Evolutionary conservation across 179 eudicot genomes (phyloP).

Genomic region (Camellia oleifera): DNA sequence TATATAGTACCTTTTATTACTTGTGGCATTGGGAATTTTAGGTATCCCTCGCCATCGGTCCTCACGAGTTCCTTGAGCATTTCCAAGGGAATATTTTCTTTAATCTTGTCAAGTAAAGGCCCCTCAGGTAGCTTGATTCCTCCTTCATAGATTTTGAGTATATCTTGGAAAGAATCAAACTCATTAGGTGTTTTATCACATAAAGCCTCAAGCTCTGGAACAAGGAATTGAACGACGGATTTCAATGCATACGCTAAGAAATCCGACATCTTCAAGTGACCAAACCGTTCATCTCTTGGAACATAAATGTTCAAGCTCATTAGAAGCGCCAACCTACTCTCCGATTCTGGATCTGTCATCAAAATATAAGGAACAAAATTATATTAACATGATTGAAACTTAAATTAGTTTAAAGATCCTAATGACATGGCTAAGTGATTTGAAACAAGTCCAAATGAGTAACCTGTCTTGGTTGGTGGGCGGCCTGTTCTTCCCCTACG

Average conservation of each 20-base stretch:
- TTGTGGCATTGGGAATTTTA: constrained; percentile 69
- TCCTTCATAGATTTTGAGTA: constrained; percentile 49
- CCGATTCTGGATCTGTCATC: constrained; percentile 61
- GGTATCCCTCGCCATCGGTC: constrained; percentile 41
- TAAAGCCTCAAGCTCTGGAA: constrained; percentile 46
- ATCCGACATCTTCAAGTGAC: constrained; percentile 66
- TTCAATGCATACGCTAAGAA: constrained; percentile 60
- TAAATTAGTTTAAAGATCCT: no score
- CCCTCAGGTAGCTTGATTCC: constrained; percentile 40
- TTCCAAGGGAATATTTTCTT: constrained; percentile 42
- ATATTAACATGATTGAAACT: no score
- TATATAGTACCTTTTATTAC: constrained; percentile 51
- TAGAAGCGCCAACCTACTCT: constrained; percentile 58
- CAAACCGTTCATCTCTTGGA: constrained; percentile 80
- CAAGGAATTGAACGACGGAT: constrained; percentile 44
- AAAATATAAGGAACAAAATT: not conserved
- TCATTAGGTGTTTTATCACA: constrained; percentile 51
- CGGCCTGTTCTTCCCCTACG: constrained; percentile 87
- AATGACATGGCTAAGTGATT: not conserved
- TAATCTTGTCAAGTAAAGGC: constrained; percentile 30
- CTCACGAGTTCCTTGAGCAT: constrained; percentile 37
- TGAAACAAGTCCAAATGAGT: not conserved
- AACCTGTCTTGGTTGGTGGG: constrained; percentile 56
- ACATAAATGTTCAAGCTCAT: constrained; percentile 61
- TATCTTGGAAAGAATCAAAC: constrained; percentile 66